Conservation (phyloP, 345 rosid genomes). For the Ceriops tagal region DNA sequence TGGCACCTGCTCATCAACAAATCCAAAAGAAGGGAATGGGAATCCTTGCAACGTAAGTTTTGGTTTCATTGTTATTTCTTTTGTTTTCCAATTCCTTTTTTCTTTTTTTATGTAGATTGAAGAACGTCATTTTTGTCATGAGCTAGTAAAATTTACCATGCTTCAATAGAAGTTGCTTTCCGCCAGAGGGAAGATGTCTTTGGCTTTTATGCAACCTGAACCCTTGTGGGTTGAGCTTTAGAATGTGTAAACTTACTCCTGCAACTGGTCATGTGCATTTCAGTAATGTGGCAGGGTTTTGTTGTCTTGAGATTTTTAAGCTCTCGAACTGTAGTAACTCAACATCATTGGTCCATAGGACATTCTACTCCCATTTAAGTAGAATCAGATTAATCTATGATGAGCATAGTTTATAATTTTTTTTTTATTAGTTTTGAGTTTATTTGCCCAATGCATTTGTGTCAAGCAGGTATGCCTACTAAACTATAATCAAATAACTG, state of each 20-base stretch:
- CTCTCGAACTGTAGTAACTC: neutral
- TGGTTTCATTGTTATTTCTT: neutral
- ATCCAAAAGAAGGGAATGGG: slow-evolving; percentile 80
- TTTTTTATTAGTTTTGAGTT: neutral
- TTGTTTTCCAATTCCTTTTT: neutral
- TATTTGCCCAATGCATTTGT: neutral
- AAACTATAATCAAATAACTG: neutral
- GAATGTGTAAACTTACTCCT: no score
- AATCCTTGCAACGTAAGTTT: slow-evolving; percentile 54
- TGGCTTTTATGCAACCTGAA: slow-evolving; percentile 3
- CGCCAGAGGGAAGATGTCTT: neutral
- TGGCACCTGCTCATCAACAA: slow-evolving; percentile 52
- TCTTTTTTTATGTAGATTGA: neutral
- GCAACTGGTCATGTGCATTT: neutral
- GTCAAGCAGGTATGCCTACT: neutral
- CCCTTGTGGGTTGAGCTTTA: neutral
- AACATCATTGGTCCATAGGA: neutral
- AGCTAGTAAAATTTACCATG: neutral
- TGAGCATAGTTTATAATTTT: no score
- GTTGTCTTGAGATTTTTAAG: neutral
- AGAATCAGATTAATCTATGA: neutral
- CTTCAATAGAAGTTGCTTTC: slow-evolving; percentile 10
- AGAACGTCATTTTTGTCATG: neutral
- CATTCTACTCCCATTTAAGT: neutral
- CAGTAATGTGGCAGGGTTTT: neutral